A percentile compares a stretch with the other conserved stretches of the same genome.
These are phyloP conservation scores for Phalaenopsis aphrodite DNA, from an alignment of 106 monocot genomes.

Conservation along the genomic window DNA sequence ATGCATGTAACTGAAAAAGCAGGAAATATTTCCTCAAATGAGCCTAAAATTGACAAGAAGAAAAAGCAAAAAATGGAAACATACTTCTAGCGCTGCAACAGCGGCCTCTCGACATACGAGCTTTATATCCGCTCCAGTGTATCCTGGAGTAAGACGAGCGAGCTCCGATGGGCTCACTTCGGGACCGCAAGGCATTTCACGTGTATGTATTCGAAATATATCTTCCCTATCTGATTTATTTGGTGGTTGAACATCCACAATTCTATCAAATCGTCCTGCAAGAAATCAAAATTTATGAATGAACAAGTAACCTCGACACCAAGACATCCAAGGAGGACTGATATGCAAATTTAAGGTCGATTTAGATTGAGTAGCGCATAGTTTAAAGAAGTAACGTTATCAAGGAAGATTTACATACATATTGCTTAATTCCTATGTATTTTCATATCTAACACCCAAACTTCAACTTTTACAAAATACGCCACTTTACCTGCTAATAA, in stretches of 20 bases:
- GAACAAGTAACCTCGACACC: neutral
- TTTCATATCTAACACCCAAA: too few species aligned
- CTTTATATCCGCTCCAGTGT: constrained; percentile 97
- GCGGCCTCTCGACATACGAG: constrained; percentile 67
- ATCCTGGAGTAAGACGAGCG: constrained; percentile 70
- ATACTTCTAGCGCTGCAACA: constrained; percentile 63
- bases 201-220: constrained; percentile 73
- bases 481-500: too few species aligned
- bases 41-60: neutral
- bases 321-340: neutral
- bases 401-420: too few species aligned
- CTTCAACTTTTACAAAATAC: too few species aligned
- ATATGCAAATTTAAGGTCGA: neutral
- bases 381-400: neutral
- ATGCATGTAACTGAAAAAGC: too few species aligned
- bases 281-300: constrained; percentile 3
- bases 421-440: too few species aligned
- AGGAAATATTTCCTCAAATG: too few species aligned
- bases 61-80: constrained; percentile 1
- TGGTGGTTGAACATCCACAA: constrained; percentile 83
- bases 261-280: constrained; percentile 86
- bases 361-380: neutral
- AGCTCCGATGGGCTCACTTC: constrained; percentile 57
- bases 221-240: constrained; percentile 63
- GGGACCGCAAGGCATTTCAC: constrained; percentile 41